phyloP scores from a whole-genome alignment of 1,284 basidiomycete genomes.

The Fomitiporia mediterranea region DNA sequence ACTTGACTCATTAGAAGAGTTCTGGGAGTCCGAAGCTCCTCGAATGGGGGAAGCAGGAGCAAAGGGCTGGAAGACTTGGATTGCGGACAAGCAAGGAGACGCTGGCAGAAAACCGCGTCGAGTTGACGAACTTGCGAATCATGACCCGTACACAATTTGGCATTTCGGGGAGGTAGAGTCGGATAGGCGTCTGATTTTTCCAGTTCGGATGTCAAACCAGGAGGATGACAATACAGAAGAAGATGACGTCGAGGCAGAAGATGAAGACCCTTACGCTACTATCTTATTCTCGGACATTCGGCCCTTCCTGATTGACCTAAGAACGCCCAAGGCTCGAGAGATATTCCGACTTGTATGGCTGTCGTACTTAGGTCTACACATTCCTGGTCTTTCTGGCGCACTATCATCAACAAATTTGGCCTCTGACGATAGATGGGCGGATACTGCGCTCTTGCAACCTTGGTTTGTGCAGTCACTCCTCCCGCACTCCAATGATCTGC shows the following conservation, averaged over 20 bases:
- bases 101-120: conserved; percentile 14
- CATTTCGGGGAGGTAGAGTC: conserved; percentile 50
- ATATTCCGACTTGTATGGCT: conserved; percentile 76
- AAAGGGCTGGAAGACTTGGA: conserved; percentile 60
- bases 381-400: conserved; percentile 56
- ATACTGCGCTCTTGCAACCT: conserved; percentile 28
- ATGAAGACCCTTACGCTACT: conserved; percentile 74
- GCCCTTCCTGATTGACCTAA: conserved; percentile 60
- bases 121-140: conserved; percentile 21
- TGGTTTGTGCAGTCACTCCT: conserved; percentile 48
- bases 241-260: conserved; percentile 25
- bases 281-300: conserved; percentile 80
- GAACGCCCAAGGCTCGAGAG: conserved; percentile 46
- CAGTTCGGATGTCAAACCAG: conserved; percentile 57
- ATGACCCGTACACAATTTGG: conserved; percentile 73
- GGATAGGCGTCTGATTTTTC: conserved; percentile 42
- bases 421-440: conserved; percentile 64
- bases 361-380: conserved; percentile 69
- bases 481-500: conserved; percentile 33
- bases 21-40: conserved; percentile 71
- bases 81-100: conserved; percentile 32
- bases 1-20: conserved; percentile 60
- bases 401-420: conserved; percentile 32
- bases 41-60: conserved; percentile 59
- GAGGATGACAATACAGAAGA: background rate